A percentile compares a stretch with the other conserved stretches of the same genome.
Evolutionary conservation across 208 protist genomes (phyloP).

Genomic region (Crithidia thermophila): DNA sequence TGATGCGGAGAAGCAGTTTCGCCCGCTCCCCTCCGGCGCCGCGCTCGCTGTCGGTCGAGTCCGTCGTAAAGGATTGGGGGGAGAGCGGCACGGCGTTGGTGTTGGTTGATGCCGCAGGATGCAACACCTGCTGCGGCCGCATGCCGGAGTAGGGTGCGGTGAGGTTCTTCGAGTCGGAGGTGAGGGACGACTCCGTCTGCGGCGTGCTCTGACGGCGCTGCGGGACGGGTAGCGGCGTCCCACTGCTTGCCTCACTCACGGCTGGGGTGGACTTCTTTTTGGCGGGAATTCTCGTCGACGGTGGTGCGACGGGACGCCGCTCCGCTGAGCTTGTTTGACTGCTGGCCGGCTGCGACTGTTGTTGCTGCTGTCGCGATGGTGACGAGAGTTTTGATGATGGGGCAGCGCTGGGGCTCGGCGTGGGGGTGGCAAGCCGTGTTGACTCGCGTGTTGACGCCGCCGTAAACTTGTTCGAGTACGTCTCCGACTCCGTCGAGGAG

Average conservation of each 20-base stretch:
- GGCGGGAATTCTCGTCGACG: too few species aligned
- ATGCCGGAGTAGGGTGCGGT: constrained; percentile 13
- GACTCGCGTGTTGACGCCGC: neutral
- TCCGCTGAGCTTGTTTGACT: neutral
- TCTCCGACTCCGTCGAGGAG: neutral
- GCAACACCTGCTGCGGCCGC: neutral
- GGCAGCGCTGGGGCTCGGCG: neutral
- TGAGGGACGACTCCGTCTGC: neutral
- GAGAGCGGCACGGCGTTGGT: neutral
- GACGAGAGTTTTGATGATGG: neutral
- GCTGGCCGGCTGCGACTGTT: neutral
- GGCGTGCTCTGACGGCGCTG: neutral
- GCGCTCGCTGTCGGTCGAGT: neutral
- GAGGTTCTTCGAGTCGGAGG: constrained; percentile 4
- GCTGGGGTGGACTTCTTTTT: neutral
- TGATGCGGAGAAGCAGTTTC: constrained; percentile 36
- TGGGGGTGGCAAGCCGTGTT: neutral
- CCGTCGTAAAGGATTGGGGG: neutral
- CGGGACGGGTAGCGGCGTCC: neutral
- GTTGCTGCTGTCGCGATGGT: too few species aligned
- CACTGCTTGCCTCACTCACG: neutral
- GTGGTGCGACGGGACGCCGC: too few species aligned
- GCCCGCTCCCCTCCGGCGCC: constrained; percentile 16
- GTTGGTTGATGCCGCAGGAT: neutral
- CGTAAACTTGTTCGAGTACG: constrained; percentile 9